Evolutionary conservation across 306 rosid genomes (phyloP), one percentile per base, ranked within the genome.

Genomic region (Mimosa bimucronata): DNA sequence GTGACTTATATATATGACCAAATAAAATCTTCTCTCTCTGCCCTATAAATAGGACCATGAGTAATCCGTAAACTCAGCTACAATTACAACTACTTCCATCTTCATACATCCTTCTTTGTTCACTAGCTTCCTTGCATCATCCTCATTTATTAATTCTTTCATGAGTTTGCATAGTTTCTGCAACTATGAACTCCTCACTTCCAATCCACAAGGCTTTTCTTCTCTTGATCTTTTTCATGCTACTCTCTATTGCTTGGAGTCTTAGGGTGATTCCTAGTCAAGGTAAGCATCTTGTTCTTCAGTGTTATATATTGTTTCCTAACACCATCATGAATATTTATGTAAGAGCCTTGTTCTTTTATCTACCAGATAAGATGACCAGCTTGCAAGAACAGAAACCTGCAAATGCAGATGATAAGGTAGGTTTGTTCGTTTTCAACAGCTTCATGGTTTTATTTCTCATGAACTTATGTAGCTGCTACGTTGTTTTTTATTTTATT

Each of bases 171-270:
- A 34, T 45, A n/a, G 25, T 72, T 55, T 50, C 34, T 37, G 71
- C 77, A 42, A 71, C 28, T 4, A 94, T 94, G 97, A 91, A 55
- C 83, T 84, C 73, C 76, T 75, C 83, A 2, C 79, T 83, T 76
- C 80, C 83, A 77, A 78, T 88, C 60, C 86, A 78, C 62, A 70
- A 76, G 34, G 75, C 9, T 72, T 78, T 84, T 52, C 81, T 91
- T 2, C n/a, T 90, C 42, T 26, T 83, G 23, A 44, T 85, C 81
- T 84, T 91, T 81, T 90, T 87, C 83, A 61, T 80, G 83, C 28
- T 81, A 13, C 75, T 88, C 44, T 77, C 80, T 19, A 48, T 82
- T 42, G 81, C 82, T 76, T 78, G 87, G 86, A 76, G 84, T 84
- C 85, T 86, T 40, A 77, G 83, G 66, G 85, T 82, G 73, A 82